Base-by-base conservation (phyloP, 2,329 filamentous ascomycete genomes). In the Nigrograna mackinnonii region DNA sequence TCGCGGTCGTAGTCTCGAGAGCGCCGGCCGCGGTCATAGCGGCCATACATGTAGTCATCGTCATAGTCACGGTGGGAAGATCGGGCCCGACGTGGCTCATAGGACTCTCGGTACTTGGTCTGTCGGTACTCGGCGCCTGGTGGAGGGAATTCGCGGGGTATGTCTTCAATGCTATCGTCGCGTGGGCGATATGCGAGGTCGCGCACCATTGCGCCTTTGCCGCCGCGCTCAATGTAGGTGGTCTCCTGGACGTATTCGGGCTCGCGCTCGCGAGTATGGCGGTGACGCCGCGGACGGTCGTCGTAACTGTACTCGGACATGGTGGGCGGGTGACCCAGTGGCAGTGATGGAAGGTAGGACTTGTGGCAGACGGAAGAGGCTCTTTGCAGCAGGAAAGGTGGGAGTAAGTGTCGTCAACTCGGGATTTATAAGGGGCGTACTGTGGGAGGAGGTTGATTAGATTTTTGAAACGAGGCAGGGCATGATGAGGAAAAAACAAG, bases 141-240 rank as follows among this genome's bases (percentile, higher is more conserved):
- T 5, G 89, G 88, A 22, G 89, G 89, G 59, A 95, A 95, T 55
- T 95, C 88, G 54, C 90, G 84, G 51, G 83, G 83, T 46, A 95
- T 83, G 70, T 95, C 89, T 71, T 96, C 91, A 62, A 95, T 84
- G 67, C 86, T 91, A 59, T 90, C 86, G 64, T 91, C 85, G 51
- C 86, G 84, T n/a, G 50, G 52, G 44, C 75, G 74, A 60, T 73
- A 76, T 60, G 76, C 74, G 39, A 78, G 69, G 49, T 77, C 75
- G 40, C 72, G 69, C 22, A 70, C 69, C 28, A 68, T 64, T 12
- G 67, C 62, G 47, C 69, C 72, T 22, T 56, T 60, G 64, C 73
- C 54, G 68, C 73, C 63, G 73, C 75, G 57, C 69, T 69, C 73
- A 50, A 77, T 72, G 65, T 76, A 78, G 26, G 73, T 76, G 41